A percentile compares a stretch with the other conserved stretches of the same genome.
Evolutionary conservation across 768 basidiomycete species (phyloP).

Genomic region (Lyophyllum semitale): DNA sequence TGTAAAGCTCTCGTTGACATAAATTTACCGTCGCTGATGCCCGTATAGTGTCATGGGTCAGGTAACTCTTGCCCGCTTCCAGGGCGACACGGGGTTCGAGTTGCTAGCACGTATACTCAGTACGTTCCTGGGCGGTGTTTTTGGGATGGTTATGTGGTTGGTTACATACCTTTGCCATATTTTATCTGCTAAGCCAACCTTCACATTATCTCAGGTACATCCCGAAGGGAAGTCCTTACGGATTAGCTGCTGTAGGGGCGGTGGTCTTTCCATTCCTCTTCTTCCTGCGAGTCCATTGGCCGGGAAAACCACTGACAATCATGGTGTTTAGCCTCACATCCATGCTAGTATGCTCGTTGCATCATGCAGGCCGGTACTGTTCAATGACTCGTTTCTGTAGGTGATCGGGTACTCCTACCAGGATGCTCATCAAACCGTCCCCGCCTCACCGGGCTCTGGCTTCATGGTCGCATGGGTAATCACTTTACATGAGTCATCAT

Average conservation of each 20-base stretch:
- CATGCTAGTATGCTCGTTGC: background rate
- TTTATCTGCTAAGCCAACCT: no score
- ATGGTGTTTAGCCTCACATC: constrained; percentile 37
- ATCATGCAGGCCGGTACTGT: no score
- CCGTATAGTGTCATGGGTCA: constrained; percentile 71
- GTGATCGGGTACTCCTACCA: constrained; percentile 77
- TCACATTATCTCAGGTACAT: no score
- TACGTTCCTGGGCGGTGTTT: constrained; percentile 65
- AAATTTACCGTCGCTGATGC: background rate
- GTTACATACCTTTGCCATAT: constrained; percentile 23
- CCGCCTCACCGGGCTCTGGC: constrained; percentile 59
- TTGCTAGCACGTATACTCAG: constrained; percentile 60
- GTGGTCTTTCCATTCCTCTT: constrained; percentile 76
- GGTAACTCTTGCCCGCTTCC: constrained; percentile 67
- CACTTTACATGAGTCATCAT: background rate
- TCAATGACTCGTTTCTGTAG: constrained; percentile 31
- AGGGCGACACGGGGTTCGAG: constrained; percentile 75
- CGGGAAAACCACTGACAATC: constrained; percentile 71
- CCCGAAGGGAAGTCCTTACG: constrained; percentile 61
- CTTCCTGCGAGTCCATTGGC: constrained; percentile 73
- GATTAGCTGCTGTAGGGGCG: constrained; percentile 66
- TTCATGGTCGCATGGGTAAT: constrained; percentile 72
- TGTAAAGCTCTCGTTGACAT: constrained; percentile 39
- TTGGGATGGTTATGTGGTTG: constrained; percentile 70
- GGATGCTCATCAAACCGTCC: constrained; percentile 48